Conservation (phyloP, 2,329 filamentous ascomycete species). For the Scedosporium minutisporum region DNA sequence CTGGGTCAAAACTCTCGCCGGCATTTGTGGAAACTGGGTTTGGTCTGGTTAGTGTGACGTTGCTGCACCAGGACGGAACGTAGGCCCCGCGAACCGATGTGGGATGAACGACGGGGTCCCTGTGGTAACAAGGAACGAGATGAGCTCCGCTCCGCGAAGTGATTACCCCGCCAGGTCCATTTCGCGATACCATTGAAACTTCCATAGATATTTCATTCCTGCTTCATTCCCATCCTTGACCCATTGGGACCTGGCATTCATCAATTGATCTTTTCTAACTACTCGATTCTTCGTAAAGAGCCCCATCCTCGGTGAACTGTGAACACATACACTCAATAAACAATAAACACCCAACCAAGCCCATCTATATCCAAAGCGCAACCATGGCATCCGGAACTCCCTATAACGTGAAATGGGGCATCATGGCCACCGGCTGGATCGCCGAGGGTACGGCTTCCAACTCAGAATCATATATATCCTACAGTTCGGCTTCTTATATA, state of each 20-base stretch:
- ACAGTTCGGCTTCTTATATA: neutral
- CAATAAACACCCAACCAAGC: neutral
- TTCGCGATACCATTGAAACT: neutral
- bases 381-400: slow-evolving; percentile 17
- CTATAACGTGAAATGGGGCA: slow-evolving; percentile 47
- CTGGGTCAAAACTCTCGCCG: neutral
- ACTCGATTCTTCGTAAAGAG: too few species aligned
- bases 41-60: neutral
- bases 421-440: slow-evolving; percentile 51
- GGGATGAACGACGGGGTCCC: slow-evolving; percentile 1
- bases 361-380: neutral
- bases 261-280: too few species aligned
- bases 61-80: slow-evolving; percentile 2
- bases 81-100: slow-evolving; percentile 6
- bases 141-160: neutral
- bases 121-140: slow-evolving; percentile 7
- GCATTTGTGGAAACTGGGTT: neutral
- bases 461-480: neutral
- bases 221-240: too few species aligned
- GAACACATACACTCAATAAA: neutral
- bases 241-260: too few species aligned
- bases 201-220: neutral
- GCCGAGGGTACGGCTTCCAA: slow-evolving; percentile 36
- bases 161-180: neutral
- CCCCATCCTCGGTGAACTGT: neutral